These are phyloP conservation scores for Corrigiola litoralis DNA, from an alignment of 179 eudicot genomes.

Conservation along the genomic window DNA sequence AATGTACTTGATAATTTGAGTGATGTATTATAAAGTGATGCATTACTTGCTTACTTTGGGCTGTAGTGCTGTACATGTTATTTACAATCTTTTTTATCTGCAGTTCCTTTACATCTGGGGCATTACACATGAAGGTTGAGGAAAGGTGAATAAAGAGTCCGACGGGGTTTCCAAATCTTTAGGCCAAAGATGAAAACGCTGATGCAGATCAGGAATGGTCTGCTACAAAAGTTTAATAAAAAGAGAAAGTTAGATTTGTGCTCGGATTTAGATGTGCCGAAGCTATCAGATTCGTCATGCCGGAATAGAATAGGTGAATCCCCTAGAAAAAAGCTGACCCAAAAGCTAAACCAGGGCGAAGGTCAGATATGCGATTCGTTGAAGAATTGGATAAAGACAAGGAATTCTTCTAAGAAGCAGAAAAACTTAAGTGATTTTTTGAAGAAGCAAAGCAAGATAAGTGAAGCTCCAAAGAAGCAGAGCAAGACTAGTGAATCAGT, in stretches of 20 bases:
- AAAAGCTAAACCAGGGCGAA: not conserved
- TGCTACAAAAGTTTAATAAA: slow-evolving; percentile 23
- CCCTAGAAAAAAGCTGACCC: slow-evolving; percentile 5
- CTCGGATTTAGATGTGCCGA: slow-evolving; percentile 14
- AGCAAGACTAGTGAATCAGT: not conserved
- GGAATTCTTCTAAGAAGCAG: slow-evolving; percentile 9
- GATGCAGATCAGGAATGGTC: slow-evolving; percentile 29
- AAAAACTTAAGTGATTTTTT: not conserved
- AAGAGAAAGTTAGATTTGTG: slow-evolving; percentile 24
- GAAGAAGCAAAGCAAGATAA: not conserved
- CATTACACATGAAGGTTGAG: slow-evolving; percentile 4
- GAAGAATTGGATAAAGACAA: slow-evolving; percentile 2
- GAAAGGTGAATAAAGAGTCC: not conserved
- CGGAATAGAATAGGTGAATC: slow-evolving; percentile 21
- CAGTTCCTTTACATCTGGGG: slow-evolving; percentile 6
- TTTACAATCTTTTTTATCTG: not conserved
- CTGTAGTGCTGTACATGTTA: not conserved
- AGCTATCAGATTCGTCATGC: slow-evolving; percentile 16
- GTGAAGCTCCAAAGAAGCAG: slow-evolving; percentile 5
- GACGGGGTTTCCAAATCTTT: not conserved
- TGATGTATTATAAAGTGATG: no score
- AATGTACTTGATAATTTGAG: no score
- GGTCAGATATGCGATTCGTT: slow-evolving; percentile 10
- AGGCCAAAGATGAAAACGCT: slow-evolving; percentile 25
- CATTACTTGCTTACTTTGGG: not conserved